Evolutionary conservation across 2,329 filamentous ascomycete species (phyloP), one percentile per base, ranked within the genome.

Genomic region (Xylaria sp.): DNA sequence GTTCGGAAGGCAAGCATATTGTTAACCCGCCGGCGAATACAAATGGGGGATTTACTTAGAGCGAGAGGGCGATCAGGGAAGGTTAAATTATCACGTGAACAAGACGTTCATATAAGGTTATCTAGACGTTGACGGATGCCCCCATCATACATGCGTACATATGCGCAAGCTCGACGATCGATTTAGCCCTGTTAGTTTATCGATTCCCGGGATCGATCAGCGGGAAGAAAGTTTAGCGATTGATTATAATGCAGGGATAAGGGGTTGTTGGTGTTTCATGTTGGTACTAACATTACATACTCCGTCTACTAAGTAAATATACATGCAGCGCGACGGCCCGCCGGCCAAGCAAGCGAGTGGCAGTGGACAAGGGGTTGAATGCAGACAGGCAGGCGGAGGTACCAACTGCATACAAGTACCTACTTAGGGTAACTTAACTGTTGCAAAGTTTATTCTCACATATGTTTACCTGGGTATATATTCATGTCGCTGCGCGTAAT

Each of bases 51-150:
- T 36, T 36, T 10, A 36, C 33, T 46, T 8, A 18, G 1, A n/a
- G n/a, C n/a, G 10, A 62, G 28, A 36, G 12, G 20, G 33, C 12
- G 7, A 54, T 15, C 36, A 43, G 46, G 8, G 9, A 23, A 9
- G 7, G 12, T 12, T 12, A 2, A n/a, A 6, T n/a, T 10, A 54
- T 52, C 36, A 55, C 31, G 51, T 36, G 25, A 23, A 46, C 28
- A 39, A 49, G 48, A 48, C 15, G 63, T 60, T 55, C 9, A 36
- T 39, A 33, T 65, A 60, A 65, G 55, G 48, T 65, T 65, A 54
- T 28, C 33, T n/a, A 23, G 9, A 25, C 46, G 25, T 65, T 13
- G 25, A 33, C 13, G 9, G 28, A 31, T 43, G 20, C n/a, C n/a
- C 13, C 52, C 39, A 36, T 28, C 10, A 18, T 33, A 23, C 20